Evolutionary conservation across 2,329 filamentous ascomycete genomes (phyloP), one percentile per base, ranked within the genome.

Genomic region (Colletotrichum destructivum): DNA sequence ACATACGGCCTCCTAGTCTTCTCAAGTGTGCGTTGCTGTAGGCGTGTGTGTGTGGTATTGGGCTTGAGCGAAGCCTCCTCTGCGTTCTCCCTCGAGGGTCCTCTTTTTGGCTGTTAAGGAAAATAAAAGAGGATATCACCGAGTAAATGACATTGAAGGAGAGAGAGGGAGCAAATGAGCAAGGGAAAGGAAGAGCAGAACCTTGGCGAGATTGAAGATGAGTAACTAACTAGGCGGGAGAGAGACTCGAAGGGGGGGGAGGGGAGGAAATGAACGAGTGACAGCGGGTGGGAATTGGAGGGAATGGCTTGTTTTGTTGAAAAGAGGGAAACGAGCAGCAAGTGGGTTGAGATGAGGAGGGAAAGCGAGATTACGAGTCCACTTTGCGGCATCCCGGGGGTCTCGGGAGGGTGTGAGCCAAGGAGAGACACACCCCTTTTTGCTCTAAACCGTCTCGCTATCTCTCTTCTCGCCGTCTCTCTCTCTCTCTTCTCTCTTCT

Each of bases 231-330:
- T 70, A 63, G 66, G 62, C 60, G 61, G 66, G 57, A 60, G 55
- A 69, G 62, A 67, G 73, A 72, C 76, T 77, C 76, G 31, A 35
- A 31, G 31, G 7, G 76, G 75, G 75, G 73, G 75, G 73, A 73
- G 78, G 79, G 74, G 81, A 82, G 78, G 76, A 81, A 82, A 81
- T 83, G 65, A 83, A 83, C 81, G 81, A 82, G 79, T 74, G 75
- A 75, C 74, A 73, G 70, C 68, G 65, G 75, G 78, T 75, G 78
- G 31, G 62, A 73, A 68, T 72, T 73, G 71, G 78, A 80, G 79
- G 78, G 79, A 81, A 79, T 77, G 80, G 77, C 77, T 80, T 73
- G 79, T 81, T 81, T 82, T 82, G 80, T 81, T 82, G 80, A 81
- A 83, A 81, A 81, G 79, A 77, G 77, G 77, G 76, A 75, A 74